Conservation (phyloP, 345 rosid genomes). For the Populus simonii region DNA sequence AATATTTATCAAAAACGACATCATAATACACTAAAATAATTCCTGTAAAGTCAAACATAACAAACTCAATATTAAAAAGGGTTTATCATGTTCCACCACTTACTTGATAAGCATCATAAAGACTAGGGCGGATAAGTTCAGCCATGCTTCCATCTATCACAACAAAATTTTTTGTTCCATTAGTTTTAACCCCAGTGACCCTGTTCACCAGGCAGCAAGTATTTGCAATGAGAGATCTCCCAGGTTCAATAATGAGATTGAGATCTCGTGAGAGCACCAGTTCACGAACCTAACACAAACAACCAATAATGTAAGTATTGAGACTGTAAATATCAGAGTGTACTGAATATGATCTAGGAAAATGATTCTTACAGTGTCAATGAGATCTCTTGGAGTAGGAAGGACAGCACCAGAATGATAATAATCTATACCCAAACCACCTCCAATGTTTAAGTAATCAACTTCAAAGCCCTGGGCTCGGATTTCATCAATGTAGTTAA, state of each 20-base stretch:
- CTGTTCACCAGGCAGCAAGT: constrained; percentile 91
- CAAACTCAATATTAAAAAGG: not conserved
- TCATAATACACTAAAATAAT: not conserved
- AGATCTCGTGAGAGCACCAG: constrained; percentile 74
- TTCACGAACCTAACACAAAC: constrained; percentile 64
- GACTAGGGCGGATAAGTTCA: constrained; percentile 97
- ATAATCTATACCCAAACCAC: constrained; percentile 96
- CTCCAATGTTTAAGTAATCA: constrained; percentile 88
- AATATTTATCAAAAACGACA: not conserved
- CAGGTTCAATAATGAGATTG: constrained; percentile 90
- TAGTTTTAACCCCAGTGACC: constrained; percentile 91
- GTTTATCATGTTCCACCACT: constrained; percentile 6
- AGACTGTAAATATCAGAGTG: not conserved
- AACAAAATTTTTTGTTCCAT: constrained; percentile 86
- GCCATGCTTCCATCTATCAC: constrained; percentile 99
- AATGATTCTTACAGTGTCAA: constrained; percentile 63
- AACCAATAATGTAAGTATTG: not conserved
- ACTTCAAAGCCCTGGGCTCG: constrained; percentile 89
- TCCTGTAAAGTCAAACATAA: not conserved
- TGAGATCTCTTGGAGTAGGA: constrained; percentile 92
- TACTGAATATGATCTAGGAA: constrained; percentile 12
- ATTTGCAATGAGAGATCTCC: constrained; percentile 93
- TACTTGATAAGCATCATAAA: constrained; percentile 95
- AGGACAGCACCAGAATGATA: constrained; percentile 78
- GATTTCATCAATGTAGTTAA: constrained; percentile 78